Evolutionary conservation across 106 monocot genomes (phyloP).

Genomic region (Dioscorea zingiberensis): DNA sequence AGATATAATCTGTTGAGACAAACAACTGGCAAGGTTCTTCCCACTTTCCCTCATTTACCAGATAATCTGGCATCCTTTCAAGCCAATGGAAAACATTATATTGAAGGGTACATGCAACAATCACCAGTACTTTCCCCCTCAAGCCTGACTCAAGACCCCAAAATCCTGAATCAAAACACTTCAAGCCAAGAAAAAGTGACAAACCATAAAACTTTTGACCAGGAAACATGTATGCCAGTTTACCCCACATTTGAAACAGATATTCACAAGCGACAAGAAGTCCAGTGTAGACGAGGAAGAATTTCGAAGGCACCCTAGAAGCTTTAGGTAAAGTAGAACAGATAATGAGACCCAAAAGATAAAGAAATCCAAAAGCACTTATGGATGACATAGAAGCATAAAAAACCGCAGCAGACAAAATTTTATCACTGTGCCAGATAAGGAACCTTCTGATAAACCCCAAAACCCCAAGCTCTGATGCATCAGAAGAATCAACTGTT

Average conservation of each 20-base stretch:
- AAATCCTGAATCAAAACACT: constrained; percentile 71
- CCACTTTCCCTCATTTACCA: constrained; percentile 74
- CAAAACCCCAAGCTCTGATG: constrained; percentile 48
- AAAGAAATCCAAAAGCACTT: constrained; percentile 80
- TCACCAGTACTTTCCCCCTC: constrained; percentile 80
- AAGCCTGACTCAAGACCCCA: constrained; percentile 93
- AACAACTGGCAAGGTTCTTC: constrained; percentile 94
- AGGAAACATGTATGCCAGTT: constrained; percentile 78
- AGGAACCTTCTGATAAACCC: constrained; percentile 75
- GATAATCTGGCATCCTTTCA: constrained; percentile 49
- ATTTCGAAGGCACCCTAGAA: constrained; percentile 81
- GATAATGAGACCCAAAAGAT: constrained; percentile 68
- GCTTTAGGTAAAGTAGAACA: constrained; percentile 82
- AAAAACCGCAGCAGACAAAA: constrained; percentile 71
- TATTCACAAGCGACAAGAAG: constrained; percentile 68
- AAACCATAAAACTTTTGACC: constrained; percentile 53
- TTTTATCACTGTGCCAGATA: constrained; percentile 90
- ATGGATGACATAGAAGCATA: constrained; percentile 84
- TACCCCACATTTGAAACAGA: constrained; percentile 92
- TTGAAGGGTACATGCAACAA: constrained; percentile 85
- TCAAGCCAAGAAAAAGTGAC: constrained; percentile 67
- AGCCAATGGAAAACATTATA: constrained; percentile 94
- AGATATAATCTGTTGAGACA: constrained; percentile 28
- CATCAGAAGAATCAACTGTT: constrained; percentile 30
- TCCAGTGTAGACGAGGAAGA: constrained; percentile 76